Evolutionary conservation across 2,329 filamentous ascomycete genomes (phyloP).

Genomic region (Penicillium nordicum): DNA sequence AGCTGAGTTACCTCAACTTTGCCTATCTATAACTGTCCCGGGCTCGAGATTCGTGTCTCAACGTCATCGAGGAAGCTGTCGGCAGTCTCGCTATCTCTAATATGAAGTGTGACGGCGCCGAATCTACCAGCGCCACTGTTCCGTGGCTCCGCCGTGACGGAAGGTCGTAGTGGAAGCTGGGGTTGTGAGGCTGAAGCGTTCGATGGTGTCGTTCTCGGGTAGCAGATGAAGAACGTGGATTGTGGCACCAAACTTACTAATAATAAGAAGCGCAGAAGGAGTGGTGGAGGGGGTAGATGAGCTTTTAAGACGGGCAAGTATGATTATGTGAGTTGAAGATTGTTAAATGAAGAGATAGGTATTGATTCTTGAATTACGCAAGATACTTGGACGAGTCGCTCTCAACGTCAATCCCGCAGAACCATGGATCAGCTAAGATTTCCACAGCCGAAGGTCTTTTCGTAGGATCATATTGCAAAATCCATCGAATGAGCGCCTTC

Average conservation of each 20-base stretch:
- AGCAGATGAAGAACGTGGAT: background rate
- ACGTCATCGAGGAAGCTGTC: background rate
- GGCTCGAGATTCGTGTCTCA: background rate
- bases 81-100: background rate
- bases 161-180: background rate
- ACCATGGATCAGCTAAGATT: slow-evolving; percentile 32
- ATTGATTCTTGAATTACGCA: background rate
- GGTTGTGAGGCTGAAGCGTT: background rate
- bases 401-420: slow-evolving; percentile 18
- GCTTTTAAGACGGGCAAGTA: background rate
- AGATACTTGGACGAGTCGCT: too few species aligned
- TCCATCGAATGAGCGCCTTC: too few species aligned
- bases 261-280: background rate
- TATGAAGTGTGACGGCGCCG: background rate
- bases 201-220: background rate
- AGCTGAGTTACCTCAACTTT: background rate
- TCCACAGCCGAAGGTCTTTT: slow-evolving; percentile 23
- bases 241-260: background rate
- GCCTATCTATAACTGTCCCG: background rate
- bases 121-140: background rate
- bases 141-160: background rate
- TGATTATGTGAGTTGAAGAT: background rate
- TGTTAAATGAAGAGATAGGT: background rate
- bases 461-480: too few species aligned
- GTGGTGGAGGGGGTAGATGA: background rate